Base-by-base conservation (phyloP, 1,139 yeast genomes). In the Pichia sp. region DNA sequence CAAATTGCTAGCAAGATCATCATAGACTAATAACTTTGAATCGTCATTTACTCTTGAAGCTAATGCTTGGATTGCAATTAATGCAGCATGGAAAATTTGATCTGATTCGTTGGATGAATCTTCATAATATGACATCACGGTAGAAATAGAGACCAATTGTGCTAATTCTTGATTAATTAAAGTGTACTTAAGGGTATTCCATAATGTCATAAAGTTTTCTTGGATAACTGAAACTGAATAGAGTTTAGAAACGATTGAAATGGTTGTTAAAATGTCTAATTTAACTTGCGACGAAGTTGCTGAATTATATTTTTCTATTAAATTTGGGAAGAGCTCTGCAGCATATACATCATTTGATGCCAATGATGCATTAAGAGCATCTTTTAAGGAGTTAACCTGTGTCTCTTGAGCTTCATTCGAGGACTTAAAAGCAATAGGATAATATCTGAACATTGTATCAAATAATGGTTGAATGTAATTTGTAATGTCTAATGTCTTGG, bases 391-490 rank as follows among this genome's bases (percentile, higher is more conserved):
- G 1, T 74, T 77, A 2, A 90, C 78, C 0, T 96, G 81, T 52
- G 90, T 87, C 52, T 83, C 81, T 63, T 90, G 89, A 0, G 96
- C 96, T 64, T 91, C 96, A 61, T 87, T 84, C 1, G 98, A 96
- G 2, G 99, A 97, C 51, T 83, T 84, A 67, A 94, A 94, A 1
- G 97, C 86, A 45, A 94, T 91, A 4, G 99, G 99, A 68, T 91
- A 94, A 68, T 94, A 94, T 65, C 99, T 93, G 63, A 93, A 93
- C 35, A 90, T 75, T 33, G 87, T 81, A 62, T 94, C 99, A 61
- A 91, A 93, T 50, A 93, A 66, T 24, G 87, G 89, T 52, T 83
- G 83, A 24, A 71, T 66, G 46, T 58, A 66, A 3, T 66, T 59
- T 0, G 57, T 52, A 44, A 81, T 72, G 1, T 67, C 62, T 40